Evolutionary conservation across 768 basidiomycete species (phyloP), one percentile per base, ranked within the genome.

Genomic region (Lactarius hatsudake): DNA sequence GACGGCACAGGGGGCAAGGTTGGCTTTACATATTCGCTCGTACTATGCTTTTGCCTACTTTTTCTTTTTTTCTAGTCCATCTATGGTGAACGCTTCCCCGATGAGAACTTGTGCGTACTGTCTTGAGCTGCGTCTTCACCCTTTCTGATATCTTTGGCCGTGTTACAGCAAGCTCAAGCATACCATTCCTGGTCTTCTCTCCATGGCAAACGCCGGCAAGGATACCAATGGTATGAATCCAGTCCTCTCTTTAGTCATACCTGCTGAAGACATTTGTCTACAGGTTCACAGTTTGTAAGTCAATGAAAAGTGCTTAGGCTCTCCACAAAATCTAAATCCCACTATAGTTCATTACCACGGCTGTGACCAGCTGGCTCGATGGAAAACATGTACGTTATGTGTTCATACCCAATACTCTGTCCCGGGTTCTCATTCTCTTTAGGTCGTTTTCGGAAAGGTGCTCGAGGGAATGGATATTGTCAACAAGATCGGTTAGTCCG

Each of bases 381-480:
- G 89, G 89, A 72, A 89, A 88, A 77, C 95, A 96, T 72, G 94
- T 91, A 75, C 61, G 84, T 51, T 36, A 36, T 13, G 38, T 63
- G 59, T 61, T 45, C 18, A 36, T 65, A 13, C 55, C 18, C 59
- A 53, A 53, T 36, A 20, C 36, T 59, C 68, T 51, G 53, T 59
- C 26, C 72, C 68, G 55, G 76, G 20, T 53, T 38, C 45, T 62
- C n/a, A 63, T 61, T 60, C 38, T 64, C 69, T 62, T 51, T 72
- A 92, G 89, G 91, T 97, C 74, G 96, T 98, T 45, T 97, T 98
- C 70, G 96, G 96, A 61, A 87, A 87, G 72, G 91, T 98, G 61
- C 67, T 97, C 40, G 93, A 97, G 66, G 96, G 96, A 58, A 91
- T 96, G 91, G 90, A 96, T 69, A 79, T 98, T 64, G 83, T 98